Evolutionary conservation across 805 yeast species (phyloP), one percentile per base, ranked within the genome.

Genomic region (Candida fluviatilis): DNA sequence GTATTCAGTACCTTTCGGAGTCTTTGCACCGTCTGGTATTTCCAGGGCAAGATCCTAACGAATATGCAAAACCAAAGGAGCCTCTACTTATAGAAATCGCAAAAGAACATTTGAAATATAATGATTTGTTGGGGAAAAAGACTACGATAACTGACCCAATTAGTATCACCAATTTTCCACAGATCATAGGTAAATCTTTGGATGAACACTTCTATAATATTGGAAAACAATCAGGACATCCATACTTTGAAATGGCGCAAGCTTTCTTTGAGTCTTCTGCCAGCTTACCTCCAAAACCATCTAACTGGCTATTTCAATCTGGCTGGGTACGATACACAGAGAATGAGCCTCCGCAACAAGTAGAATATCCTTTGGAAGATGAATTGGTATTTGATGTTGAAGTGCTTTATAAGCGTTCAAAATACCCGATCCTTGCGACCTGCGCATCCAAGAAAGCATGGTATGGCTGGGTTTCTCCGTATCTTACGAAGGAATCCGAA

Each of bases 401-500:
- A 57, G 86, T 83, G 0, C 56, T 90, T 52, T 90, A 88, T 60
- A 82, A 86, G 47, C 60, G 78, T 1, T 77, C 93, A 0, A 75
- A 73, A 3, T 90, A 78, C 54, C 82, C 98, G 0, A 77, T 84
- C 0, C 55, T 93, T 59, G 96, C 96, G 1, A 75, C 85, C 0
- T 95, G 96, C 8, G 80, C 73, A 2, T 79, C 96, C 0, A 56
- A 70, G 0, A 66, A 72, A 7, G 95, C 96, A 0, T 89, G 97
- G 95, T 93, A 90, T 54, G 80, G 82, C 0, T 93, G 99, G 99
- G 80, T 88, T 6, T 88, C 96, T 0, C 99, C 99, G 0, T 80
- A 73, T 55, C 57, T 93, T 15, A 71, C 84, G 37, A 45, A 12
- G 17, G 30, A 38, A 12, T 15, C 37, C 30, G 31, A 49, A 18